Percentiles rank a stretch among this genome's conserved stretches.
phyloP scores from a whole-genome alignment of 306 rosid genomes.

The Trichosanthes cucumerina region DNA sequence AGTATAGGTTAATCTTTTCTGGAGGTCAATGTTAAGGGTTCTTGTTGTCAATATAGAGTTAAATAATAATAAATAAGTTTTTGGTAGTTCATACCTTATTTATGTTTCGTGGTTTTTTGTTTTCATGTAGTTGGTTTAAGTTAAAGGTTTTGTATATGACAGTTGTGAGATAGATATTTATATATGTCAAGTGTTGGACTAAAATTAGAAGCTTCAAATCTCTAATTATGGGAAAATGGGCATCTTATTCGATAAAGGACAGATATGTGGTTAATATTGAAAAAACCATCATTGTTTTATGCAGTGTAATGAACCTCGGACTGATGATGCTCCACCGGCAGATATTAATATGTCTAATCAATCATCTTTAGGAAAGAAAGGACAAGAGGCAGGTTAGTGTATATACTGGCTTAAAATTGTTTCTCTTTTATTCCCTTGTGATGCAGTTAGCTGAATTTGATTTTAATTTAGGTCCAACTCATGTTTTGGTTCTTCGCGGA shows the following conservation, averaged over 20 bases:
- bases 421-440: neutral
- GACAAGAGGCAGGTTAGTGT: conserved; percentile 75
- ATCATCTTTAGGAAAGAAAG: conserved; percentile 54
- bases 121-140: neutral
- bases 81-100: neutral
- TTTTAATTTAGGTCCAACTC: conserved; percentile 72
- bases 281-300: conserved; percentile 6
- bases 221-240: neutral
- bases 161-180: neutral
- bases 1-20: neutral
- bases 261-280: neutral
- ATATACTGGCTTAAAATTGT: conserved; percentile 8
- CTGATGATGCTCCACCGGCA: conserved; percentile 92
- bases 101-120: neutral
- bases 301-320: conserved; percentile 91
- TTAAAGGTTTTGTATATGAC: neutral
- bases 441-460: conserved; percentile 11
- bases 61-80: neutral
- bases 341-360: conserved; percentile 69
- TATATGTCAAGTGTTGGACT: neutral
- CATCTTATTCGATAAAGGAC: neutral
- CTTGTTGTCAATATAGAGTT: neutral
- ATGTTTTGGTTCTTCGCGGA: conserved; percentile 98
- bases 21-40: neutral
- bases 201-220: neutral